phyloP scores from a whole-genome alignment of 2,329 filamentous ascomycete genomes.

The Xylaria multiplex region DNA sequence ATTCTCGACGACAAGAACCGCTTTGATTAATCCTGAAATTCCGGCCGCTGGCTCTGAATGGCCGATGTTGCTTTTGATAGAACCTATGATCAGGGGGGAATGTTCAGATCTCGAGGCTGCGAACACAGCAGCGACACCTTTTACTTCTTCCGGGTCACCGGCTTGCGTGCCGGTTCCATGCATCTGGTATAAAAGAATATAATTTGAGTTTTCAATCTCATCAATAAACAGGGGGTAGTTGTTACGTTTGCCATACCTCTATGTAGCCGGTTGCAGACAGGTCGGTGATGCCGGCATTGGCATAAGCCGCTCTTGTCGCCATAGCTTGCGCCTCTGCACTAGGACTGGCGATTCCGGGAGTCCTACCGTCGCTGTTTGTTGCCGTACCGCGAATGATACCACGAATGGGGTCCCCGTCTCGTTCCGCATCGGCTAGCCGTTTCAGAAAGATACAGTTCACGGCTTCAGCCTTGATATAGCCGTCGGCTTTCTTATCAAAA shows the following conservation, averaged over 20 bases:
- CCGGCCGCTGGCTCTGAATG: conserved; percentile 47
- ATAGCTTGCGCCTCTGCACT: conserved; percentile 38
- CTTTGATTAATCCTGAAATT: conserved; percentile 27
- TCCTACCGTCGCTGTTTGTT: conserved; percentile 53
- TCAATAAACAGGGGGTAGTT: no score
- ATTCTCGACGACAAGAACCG: neutral
- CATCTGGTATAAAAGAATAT: no score
- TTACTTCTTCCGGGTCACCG: neutral
- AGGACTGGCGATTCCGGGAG: conserved; percentile 55
- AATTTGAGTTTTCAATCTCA: no score
- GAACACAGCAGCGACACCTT: no score
- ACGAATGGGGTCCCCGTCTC: conserved; percentile 54
- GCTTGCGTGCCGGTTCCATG: neutral
- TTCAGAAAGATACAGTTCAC: conserved; percentile 49
- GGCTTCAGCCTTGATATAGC: conserved; percentile 12
- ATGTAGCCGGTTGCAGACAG: neutral
- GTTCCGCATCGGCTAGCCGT: conserved; percentile 53
- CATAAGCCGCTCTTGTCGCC: no score
- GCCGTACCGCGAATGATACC: conserved; percentile 50
- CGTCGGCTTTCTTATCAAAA: neutral
- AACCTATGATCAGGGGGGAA: neutral
- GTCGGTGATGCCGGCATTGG: no score
- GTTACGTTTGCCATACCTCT: neutral
- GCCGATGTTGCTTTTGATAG: conserved; percentile 49
- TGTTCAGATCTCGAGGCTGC: no score